Base-by-base conservation (phyloP, 208 protist species). In the Spongospora subterranea region DNA sequence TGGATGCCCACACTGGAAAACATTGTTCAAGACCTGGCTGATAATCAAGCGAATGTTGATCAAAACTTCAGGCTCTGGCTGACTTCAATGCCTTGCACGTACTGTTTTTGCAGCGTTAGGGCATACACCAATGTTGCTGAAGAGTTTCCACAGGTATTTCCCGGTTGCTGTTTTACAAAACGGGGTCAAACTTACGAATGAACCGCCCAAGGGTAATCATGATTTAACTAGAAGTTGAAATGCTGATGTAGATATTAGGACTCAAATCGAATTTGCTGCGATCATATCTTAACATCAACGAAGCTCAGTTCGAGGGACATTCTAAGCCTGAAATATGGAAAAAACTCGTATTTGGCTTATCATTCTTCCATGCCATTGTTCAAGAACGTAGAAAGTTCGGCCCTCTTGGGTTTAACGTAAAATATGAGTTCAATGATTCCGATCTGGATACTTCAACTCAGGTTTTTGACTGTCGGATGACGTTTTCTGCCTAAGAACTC, bases 361-460 rank as follows among this genome's bases (percentile, higher is more conserved):
- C 95, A 92, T 99, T 99, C 94, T 99, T 99, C 94, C 98, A 99
- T 95, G 97, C 97, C 17, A 93, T 98, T 32, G 88, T 96, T 35
- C 93, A 95, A 88, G 94, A 96, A 89, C 66, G 95, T 32, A 92
- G 94, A 46, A 91, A 94, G 91, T 99, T 98, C 92, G 98, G 98
- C 50, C 95, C 98, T 45, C 95, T 99, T 17, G 98, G 98, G 24
- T 99, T 97, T 96, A 99, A 98, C 93, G 97, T 94, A 71, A 91
- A 92, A 46, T 99, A 99, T 95, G 98, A 99, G 93, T 99, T 98
- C 95, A 99, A 98, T 91, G 95, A 98, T 89, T 98, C 96, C 0
- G 98, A 99, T 94, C 96, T 99, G 65, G 93, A 97, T 82, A 97
- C 98, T 24, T 97, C 96, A 24, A 96, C 97, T 90, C 94, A 97